Conservation (phyloP, 2,329 filamentous ascomycete genomes). For the Penicillium sp. region DNA sequence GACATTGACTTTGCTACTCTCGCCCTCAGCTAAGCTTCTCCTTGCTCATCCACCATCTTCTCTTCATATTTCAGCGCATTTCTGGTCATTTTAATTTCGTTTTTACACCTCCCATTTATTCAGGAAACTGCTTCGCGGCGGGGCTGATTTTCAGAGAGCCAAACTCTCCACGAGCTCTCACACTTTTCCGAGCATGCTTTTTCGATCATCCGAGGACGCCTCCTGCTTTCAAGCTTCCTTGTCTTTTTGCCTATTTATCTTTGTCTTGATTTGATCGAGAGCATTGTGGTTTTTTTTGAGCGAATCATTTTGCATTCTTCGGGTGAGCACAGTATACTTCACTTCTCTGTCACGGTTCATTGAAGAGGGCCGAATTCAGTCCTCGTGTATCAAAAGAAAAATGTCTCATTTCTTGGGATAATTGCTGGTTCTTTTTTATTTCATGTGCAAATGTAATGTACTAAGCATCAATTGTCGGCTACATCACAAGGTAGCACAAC, state of each 20-base stretch:
- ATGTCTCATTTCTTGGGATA: neutral
- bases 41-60: neutral
- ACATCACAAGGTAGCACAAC: too few species aligned
- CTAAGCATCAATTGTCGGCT: too few species aligned
- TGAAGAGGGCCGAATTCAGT: constrained; percentile 1
- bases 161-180: too few species aligned
- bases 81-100: constrained; percentile 14
- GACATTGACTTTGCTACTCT: constrained; percentile 24
- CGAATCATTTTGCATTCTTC: constrained; percentile 17
- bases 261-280: constrained; percentile 4
- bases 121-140: too few species aligned
- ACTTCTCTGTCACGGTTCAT: constrained; percentile 9
- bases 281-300: constrained; percentile 15
- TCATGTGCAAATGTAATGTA: too few species aligned
- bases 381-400: constrained; percentile 4
- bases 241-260: constrained; percentile 4
- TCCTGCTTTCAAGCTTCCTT: neutral
- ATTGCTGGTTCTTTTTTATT: too few species aligned
- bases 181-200: neutral
- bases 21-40: constrained; percentile 16
- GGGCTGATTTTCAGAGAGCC: too few species aligned
- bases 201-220: neutral
- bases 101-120: neutral
- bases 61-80: constrained; percentile 4
- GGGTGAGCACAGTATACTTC: constrained; percentile 14